These are phyloP conservation scores for Neophaeococcomyces aloes DNA, from an alignment of 2,329 filamentous ascomycete genomes.

Conservation along the genomic window DNA sequence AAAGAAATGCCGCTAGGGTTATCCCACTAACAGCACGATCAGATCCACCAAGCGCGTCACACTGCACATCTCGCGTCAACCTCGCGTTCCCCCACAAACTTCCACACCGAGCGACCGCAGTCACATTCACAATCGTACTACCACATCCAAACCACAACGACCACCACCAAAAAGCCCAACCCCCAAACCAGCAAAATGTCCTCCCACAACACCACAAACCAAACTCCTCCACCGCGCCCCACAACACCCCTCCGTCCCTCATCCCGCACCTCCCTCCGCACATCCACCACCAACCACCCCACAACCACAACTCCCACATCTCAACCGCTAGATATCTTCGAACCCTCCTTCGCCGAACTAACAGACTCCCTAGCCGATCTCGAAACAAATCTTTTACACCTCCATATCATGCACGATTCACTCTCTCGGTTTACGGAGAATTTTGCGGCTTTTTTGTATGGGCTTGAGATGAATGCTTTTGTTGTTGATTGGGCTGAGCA, in stretches of 20 bases:
- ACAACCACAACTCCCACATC: constrained; percentile 34
- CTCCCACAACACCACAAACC: not conserved
- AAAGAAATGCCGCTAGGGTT: too few relatives aligned
- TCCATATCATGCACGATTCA: constrained; percentile 94
- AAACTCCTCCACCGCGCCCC: not conserved
- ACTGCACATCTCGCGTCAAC: too few relatives aligned
- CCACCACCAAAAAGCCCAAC: too few relatives aligned
- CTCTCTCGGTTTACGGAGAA: constrained; percentile 87
- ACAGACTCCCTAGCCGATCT: constrained; percentile 90
- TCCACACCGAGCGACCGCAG: too few relatives aligned
- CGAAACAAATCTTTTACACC: constrained; percentile 94
- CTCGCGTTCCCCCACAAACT: too few relatives aligned
- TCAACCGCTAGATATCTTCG: constrained; percentile 62
- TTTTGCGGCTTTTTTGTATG: constrained; percentile 90
- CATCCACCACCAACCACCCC: constrained; percentile 56
- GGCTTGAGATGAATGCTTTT: constrained; percentile 97
- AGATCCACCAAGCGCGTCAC: too few relatives aligned
- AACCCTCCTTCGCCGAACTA: constrained; percentile 85
- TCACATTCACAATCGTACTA: too few relatives aligned
- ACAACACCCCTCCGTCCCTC: constrained; percentile 8
- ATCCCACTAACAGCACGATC: too few relatives aligned
- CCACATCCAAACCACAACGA: too few relatives aligned
- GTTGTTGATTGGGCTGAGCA: constrained; percentile 97
- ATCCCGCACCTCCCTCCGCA: constrained; percentile 79
- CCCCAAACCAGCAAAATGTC: too few relatives aligned